A percentile compares a stretch with the other conserved stretches of the same genome.
phyloP scores from a whole-genome alignment of 768 basidiomycete genomes.

The Epithele typhae region DNA sequence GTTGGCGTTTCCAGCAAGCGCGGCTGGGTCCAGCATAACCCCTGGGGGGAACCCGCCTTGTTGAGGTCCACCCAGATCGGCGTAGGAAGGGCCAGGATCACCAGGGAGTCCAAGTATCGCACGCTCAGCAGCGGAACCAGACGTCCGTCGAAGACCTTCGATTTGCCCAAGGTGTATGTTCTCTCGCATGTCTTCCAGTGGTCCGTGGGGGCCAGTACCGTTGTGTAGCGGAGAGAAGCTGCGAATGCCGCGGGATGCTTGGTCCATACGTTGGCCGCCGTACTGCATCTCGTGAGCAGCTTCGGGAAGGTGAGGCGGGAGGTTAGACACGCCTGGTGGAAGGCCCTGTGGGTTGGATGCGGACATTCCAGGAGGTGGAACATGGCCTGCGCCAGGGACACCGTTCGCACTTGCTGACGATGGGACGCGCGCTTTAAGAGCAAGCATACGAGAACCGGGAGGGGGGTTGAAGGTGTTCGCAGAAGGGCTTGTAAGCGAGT shows the following conservation, averaged over 20 bases:
- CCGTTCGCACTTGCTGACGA: constrained; percentile 14
- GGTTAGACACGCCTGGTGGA: neutral
- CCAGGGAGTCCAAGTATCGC: constrained; percentile 16
- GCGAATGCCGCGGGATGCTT: constrained; percentile 14
- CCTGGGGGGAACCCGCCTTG: constrained; percentile 10
- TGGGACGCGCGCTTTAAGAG: constrained; percentile 30
- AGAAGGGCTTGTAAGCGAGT: constrained; percentile 17
- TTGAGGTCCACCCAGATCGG: constrained; percentile 15
- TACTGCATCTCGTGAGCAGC: constrained; percentile 6
- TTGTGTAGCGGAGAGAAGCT: constrained; percentile 25
- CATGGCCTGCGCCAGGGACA: constrained; percentile 1
- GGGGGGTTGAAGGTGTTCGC: constrained; percentile 33
- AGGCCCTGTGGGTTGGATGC: neutral
- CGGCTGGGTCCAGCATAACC: constrained; percentile 13
- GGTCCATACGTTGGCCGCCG: constrained; percentile 15
- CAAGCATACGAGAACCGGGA: constrained; percentile 40
- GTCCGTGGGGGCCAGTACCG: constrained; percentile 10
- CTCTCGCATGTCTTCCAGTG: constrained; percentile 20
- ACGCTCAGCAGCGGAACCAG: constrained; percentile 15
- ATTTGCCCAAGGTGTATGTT: constrained; percentile 15
- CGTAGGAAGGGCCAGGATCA: constrained; percentile 11
- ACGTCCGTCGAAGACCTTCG: constrained; percentile 19
- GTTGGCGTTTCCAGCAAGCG: constrained; percentile 33
- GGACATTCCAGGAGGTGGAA: constrained; percentile 14
- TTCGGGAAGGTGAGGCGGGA: constrained; percentile 1